phyloP scores from a whole-genome alignment of 805 yeast genomes.

The Kazachstania viticola region DNA sequence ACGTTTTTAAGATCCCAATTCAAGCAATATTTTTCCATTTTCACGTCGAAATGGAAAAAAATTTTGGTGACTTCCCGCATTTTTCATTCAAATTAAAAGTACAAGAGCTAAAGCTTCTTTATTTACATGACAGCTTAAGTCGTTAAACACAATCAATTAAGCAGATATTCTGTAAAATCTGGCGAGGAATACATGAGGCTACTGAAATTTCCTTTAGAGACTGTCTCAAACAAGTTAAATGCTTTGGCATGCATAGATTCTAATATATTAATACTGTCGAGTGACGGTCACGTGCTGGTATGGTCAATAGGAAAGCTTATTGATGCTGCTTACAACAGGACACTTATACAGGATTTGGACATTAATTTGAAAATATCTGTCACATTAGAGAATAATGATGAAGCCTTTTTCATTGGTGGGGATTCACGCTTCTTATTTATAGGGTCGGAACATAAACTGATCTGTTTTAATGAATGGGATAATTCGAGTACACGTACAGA shows the following conservation, averaged over 20 bases:
- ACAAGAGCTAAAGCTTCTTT: no score
- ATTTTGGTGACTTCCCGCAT: no score
- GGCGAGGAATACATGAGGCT: no score
- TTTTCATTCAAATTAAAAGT: no score
- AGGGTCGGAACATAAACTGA: slow-evolving; percentile 16
- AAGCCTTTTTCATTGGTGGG: slow-evolving; percentile 11
- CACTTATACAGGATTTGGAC: slow-evolving; percentile 9
- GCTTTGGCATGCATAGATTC: slow-evolving; percentile 14
- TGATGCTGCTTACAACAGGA: slow-evolving; percentile 22
- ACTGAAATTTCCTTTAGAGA: slow-evolving; percentile 17
- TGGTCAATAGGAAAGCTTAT: slow-evolving; percentile 18
- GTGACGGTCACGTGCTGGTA: slow-evolving; percentile 18
- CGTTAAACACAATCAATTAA: no score
- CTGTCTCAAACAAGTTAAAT: slow-evolving; percentile 17
- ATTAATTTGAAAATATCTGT: background rate
- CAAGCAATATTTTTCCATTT: no score
- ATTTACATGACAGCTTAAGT: no score
- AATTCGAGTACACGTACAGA: slow-evolving; percentile 1
- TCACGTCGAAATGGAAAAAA: no score
- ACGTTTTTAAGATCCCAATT: no score
- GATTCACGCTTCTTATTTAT: slow-evolving; percentile 8
- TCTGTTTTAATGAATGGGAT: slow-evolving; percentile 12
- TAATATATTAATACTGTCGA: slow-evolving; percentile 12
- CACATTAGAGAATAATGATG: slow-evolving; percentile 3
- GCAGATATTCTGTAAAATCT: no score